A percentile compares a stretch with the other conserved stretches of the same genome.
These are phyloP conservation scores for Aspergillus ostianus DNA, from an alignment of 495 filamentous ascomycete species.

Conservation along the genomic window DNA sequence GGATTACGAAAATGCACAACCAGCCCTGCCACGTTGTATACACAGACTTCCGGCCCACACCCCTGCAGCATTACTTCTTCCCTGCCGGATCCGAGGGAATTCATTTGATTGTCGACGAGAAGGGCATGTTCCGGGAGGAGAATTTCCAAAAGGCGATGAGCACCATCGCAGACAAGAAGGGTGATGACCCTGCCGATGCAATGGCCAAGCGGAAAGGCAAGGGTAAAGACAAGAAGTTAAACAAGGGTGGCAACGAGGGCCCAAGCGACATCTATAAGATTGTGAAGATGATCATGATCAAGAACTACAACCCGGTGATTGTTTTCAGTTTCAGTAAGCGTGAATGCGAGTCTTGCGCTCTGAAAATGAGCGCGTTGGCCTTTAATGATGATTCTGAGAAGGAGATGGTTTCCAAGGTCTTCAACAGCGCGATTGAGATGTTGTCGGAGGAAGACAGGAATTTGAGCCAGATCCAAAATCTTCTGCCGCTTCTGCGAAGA, in stretches of 20 bases:
- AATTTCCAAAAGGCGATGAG: conserved; percentile 97
- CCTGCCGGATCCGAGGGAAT: conserved; percentile 92
- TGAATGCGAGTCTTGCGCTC: conserved; percentile 82
- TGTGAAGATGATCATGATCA: conserved; percentile 96
- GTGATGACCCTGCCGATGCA: conserved; percentile 75
- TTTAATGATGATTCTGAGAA: conserved; percentile 98
- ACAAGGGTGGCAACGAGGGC: conserved; percentile 77
- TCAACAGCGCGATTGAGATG: conserved; percentile 82
- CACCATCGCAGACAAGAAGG: conserved; percentile 81
- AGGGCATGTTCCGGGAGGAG: conserved; percentile 88
- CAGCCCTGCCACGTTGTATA: conserved; percentile 99
- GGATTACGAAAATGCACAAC: conserved; percentile 94
- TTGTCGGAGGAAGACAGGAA: conserved; percentile 86
- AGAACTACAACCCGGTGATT: conserved; percentile 94
- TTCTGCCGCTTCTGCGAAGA: conserved; percentile 82
- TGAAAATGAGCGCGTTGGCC: conserved; percentile 79
- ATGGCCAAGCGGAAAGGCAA: conserved; percentile 76
- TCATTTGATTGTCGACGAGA: conserved; percentile 93
- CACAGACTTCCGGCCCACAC: conserved; percentile 95
- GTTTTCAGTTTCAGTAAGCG: conserved; percentile 99
- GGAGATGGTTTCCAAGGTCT: conserved; percentile 90
- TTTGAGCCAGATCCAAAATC: conserved; percentile 85
- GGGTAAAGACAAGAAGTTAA: conserved; percentile 85
- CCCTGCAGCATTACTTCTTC: conserved; percentile 96
- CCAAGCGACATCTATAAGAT: conserved; percentile 92